A percentile compares a stretch with the other conserved stretches of the same genome.
Evolutionary conservation across 805 yeast species (phyloP).

Genomic region (Schwanniomyces vanrijiae): DNA sequence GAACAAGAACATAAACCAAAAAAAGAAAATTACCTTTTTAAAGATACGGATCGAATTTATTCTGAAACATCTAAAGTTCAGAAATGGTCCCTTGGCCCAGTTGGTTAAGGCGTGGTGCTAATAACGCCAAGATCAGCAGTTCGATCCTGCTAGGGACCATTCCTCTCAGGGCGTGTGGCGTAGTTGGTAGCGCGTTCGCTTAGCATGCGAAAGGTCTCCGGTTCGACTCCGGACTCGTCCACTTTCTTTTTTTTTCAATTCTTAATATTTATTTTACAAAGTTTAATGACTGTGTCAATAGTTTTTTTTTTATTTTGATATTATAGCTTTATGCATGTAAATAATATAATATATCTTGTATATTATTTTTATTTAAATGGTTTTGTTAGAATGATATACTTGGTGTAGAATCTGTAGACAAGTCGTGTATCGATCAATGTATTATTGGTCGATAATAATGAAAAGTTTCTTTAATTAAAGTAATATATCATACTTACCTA

Average conservation of each 20-base stretch:
- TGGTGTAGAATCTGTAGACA: no score
- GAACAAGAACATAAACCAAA: neutral
- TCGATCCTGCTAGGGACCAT: constrained; percentile 86
- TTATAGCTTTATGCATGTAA: neutral
- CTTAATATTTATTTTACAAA: neutral
- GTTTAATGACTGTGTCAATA: neutral
- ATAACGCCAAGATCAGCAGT: constrained; percentile 73
- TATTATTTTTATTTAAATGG: neutral
- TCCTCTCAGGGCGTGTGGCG: constrained; percentile 42
- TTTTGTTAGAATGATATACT: neutral
- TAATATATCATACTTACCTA: neutral
- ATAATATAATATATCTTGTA: neutral
- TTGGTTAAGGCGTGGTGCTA: constrained; percentile 56
- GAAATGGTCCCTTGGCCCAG: constrained; percentile 50
- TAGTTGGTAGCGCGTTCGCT: constrained; percentile 52
- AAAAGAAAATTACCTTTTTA: no score
- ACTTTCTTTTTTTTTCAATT: constrained; percentile 15
- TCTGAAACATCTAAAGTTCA: no score
- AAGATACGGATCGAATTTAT: neutral
- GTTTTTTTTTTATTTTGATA: neutral
- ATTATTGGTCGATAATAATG: neutral
- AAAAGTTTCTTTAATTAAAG: neutral
- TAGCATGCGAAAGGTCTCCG: constrained; percentile 52
- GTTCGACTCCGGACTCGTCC: constrained; percentile 46
- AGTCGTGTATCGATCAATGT: neutral